Evolutionary conservation across 2,329 filamentous ascomycete genomes (phyloP).

Genomic region (Colletotrichum zoysiae): DNA sequence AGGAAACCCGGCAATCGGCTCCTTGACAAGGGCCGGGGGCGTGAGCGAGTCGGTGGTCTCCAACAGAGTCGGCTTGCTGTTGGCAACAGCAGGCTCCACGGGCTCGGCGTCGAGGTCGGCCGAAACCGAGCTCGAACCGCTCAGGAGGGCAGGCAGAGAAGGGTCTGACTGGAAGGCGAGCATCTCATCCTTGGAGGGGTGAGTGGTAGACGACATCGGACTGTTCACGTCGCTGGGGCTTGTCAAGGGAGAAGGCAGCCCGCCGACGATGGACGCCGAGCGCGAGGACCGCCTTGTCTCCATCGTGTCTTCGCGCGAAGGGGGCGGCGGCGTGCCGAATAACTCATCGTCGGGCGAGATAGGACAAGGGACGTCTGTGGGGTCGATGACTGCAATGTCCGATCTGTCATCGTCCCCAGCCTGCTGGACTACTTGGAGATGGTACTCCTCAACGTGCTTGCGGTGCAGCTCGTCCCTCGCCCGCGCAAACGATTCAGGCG

Average conservation of each 20-base stretch:
- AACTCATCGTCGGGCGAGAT: conserved; percentile 61
- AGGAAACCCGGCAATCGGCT: conserved; percentile 60
- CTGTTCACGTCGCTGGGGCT: conserved; percentile 67
- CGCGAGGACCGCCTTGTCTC: conserved; percentile 64
- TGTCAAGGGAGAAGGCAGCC: conserved; percentile 63
- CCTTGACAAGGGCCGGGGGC: conserved; percentile 64
- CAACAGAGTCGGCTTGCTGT: conserved; percentile 57
- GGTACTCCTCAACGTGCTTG: conserved; percentile 51
- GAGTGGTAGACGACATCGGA: conserved; percentile 58
- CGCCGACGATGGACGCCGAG: conserved; percentile 61
- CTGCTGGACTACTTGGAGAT: conserved; percentile 49
- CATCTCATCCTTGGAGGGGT: conserved; percentile 59
- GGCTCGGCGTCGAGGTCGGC: conserved; percentile 73
- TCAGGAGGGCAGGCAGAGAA: conserved; percentile 72
- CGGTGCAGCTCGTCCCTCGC: conserved; percentile 52
- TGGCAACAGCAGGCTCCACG: conserved; percentile 62
- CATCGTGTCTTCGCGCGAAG: conserved; percentile 56
- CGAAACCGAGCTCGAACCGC: conserved; percentile 73
- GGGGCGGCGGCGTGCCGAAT: conserved; percentile 44
- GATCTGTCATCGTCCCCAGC: conserved; percentile 38
- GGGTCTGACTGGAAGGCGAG: conserved; percentile 72
- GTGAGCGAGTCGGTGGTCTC: conserved; percentile 68
- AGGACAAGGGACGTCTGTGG: conserved; percentile 55
- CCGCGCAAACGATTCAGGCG: conserved; percentile 55
- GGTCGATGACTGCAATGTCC: conserved; percentile 44